Conservation (phyloP, 2,329 filamentous ascomycete species). For the Pezicula neosporulosa region DNA sequence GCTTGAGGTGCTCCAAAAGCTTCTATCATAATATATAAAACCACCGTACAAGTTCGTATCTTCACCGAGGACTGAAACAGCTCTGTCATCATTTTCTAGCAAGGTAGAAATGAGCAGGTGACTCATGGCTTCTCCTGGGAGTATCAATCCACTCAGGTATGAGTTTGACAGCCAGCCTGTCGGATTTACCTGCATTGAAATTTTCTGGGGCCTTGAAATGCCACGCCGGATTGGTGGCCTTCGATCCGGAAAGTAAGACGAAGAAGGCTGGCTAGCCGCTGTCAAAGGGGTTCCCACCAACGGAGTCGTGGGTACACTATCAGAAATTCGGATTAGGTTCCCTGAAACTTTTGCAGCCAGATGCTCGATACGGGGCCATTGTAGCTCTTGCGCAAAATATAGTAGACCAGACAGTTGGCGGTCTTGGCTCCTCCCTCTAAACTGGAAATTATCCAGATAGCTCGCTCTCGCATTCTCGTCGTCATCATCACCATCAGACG, state of each 20-base stretch:
- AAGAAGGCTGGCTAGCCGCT: conserved; percentile 21
- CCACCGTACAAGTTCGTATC: conserved; percentile 62
- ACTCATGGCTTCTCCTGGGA: conserved; percentile 60
- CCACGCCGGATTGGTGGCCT: conserved; percentile 19
- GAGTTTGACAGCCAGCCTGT: conserved; percentile 67
- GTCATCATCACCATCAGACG: background rate
- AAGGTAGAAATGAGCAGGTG: conserved; percentile 65
- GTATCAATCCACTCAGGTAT: conserved; percentile 61
- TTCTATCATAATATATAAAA: conserved; percentile 60
- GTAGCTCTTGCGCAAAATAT: conserved; percentile 59
- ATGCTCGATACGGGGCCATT: conserved; percentile 57
- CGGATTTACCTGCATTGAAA: conserved; percentile 54
- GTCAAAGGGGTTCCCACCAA: conserved; percentile 24
- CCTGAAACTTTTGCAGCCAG: conserved; percentile 25
- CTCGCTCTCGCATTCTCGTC: conserved; percentile 37
- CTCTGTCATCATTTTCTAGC: conserved; percentile 60
- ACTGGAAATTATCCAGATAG: conserved; percentile 33
- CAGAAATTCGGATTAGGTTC: conserved; percentile 24
- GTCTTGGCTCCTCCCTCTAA: conserved; percentile 43
- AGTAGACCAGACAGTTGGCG: conserved; percentile 59
- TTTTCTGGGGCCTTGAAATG: conserved; percentile 31
- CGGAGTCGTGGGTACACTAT: conserved; percentile 20
- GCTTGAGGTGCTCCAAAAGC: conserved; percentile 67
- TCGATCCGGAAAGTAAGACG: conserved; percentile 27
- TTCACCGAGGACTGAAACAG: conserved; percentile 54